Conservation (phyloP, 495 filamentous ascomycete genomes). For the Lasiosphaeria miniovina region DNA sequence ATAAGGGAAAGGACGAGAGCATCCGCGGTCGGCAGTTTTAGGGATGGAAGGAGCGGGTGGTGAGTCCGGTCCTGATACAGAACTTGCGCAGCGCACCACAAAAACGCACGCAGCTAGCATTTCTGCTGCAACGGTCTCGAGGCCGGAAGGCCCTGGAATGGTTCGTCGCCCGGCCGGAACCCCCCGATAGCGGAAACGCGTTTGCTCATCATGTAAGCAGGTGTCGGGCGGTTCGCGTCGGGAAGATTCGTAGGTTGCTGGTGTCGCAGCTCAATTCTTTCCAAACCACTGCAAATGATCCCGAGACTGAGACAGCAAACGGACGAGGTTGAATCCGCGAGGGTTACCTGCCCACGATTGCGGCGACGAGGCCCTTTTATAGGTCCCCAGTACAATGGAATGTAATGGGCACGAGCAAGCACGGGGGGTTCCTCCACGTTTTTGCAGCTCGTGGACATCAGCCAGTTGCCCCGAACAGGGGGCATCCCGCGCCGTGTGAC, state of each 20-base stretch:
- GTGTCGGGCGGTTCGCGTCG: not conserved
- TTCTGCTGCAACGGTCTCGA: constrained; percentile 1
- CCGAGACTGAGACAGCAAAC: not conserved
- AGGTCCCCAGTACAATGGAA: too few relatives aligned
- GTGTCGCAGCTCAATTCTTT: too few relatives aligned
- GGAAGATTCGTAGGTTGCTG: too few relatives aligned
- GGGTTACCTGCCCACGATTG: too few relatives aligned
- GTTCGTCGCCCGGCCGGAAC: not conserved
- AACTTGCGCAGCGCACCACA: not conserved
- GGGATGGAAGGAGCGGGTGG: not conserved
- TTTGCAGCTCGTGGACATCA: too few relatives aligned
- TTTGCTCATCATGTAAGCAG: not conserved
- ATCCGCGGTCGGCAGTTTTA: constrained; percentile 5
- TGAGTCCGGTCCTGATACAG: constrained; percentile 1
- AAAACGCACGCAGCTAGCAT: not conserved
- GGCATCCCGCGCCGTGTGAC: too few relatives aligned
- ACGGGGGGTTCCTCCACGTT: too few relatives aligned
- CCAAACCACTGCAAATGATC: too few relatives aligned
- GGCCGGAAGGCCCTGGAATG: not conserved
- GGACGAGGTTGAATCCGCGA: too few relatives aligned
- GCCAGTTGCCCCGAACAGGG: too few relatives aligned
- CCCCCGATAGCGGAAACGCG: constrained; percentile 4
- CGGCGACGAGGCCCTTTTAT: too few relatives aligned
- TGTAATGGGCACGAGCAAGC: too few relatives aligned
- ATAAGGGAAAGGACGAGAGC: constrained; percentile 10